Evolutionary conservation across 768 basidiomycete species (phyloP).

Genomic region (Lactifluus rugatus): DNA sequence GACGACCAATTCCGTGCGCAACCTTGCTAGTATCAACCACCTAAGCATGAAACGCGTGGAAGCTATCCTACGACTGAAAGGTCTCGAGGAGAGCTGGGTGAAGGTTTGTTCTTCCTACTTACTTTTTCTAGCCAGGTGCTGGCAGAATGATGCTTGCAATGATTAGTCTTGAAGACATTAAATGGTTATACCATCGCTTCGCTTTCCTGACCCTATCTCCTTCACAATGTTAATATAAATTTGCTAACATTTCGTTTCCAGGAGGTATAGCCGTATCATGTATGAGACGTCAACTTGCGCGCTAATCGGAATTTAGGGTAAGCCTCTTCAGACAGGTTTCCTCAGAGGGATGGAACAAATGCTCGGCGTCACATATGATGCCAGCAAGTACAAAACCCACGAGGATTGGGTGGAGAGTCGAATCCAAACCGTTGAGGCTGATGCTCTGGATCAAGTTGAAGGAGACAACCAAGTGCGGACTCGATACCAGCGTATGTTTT

Average conservation of each 20-base stretch:
- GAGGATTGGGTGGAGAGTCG: constrained; percentile 24
- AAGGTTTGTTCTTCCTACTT: constrained; percentile 42
- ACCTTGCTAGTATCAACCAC: constrained; percentile 50
- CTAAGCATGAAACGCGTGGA: constrained; percentile 72
- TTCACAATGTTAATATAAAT: background rate
- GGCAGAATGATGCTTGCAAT: constrained; percentile 43
- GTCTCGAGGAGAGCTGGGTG: constrained; percentile 58
- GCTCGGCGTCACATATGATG: constrained; percentile 43
- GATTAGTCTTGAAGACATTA: constrained; percentile 94
- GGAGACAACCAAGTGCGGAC: constrained; percentile 46
- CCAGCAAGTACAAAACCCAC: constrained; percentile 5
- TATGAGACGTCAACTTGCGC: constrained; percentile 5
- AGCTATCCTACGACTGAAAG: constrained; percentile 76
- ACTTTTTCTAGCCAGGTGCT: constrained; percentile 11
- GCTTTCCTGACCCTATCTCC: constrained; percentile 20
- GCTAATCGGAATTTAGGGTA: constrained; percentile 34
- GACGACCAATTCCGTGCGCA: constrained; percentile 42
- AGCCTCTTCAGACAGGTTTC: constrained; percentile 71
- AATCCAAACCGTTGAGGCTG: constrained; percentile 49
- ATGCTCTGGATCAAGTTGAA: constrained; percentile 49
- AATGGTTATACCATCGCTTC: constrained; percentile 52
- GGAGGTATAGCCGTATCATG: constrained; percentile 16
- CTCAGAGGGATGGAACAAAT: constrained; percentile 70
- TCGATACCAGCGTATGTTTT: constrained; percentile 63
- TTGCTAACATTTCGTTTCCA: constrained; percentile 20